phyloP scores from a whole-genome alignment of 2,329 filamentous ascomycete species.

The Huntiella abstrusa region DNA sequence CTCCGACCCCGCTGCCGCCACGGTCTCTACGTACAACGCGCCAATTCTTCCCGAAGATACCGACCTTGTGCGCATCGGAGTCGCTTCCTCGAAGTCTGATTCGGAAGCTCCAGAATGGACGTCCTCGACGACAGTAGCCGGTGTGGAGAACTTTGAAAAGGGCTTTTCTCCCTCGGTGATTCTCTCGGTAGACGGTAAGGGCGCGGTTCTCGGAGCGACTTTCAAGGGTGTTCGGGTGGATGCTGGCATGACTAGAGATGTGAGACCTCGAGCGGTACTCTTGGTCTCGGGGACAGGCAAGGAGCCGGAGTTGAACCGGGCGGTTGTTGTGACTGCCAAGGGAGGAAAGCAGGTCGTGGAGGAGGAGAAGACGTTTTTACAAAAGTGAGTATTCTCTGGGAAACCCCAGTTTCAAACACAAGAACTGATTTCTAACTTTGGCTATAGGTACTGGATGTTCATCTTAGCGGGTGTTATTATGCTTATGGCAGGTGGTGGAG shows the following conservation, averaged over 20 bases:
- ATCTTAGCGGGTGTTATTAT: conserved; percentile 35
- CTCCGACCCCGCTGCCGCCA: conserved; percentile 22
- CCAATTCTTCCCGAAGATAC: conserved; percentile 30
- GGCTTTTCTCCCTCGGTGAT: conserved; percentile 40
- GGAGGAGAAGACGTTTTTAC: conserved; percentile 45
- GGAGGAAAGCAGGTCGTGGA: conserved; percentile 36
- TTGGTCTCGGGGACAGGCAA: conserved; percentile 28
- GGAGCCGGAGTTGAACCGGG: conserved; percentile 42
- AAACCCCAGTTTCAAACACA: not conserved
- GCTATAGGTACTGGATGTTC: conserved; percentile 46
- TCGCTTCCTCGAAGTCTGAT: conserved; percentile 13
- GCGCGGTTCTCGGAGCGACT: conserved; percentile 28
- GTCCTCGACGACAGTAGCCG: conserved; percentile 35
- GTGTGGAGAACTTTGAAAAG: conserved; percentile 38
- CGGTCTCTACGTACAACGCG: conserved; percentile 35
- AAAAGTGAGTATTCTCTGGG: conserved; percentile 34
- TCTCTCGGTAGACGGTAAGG: conserved; percentile 27
- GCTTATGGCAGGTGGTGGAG: conserved; percentile 32
- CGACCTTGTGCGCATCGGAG: conserved; percentile 36
- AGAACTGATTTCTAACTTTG: conserved; percentile 1
- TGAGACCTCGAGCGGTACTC: conserved; percentile 40
- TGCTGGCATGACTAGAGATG: conserved; percentile 45
- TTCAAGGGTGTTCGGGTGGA: conserved; percentile 40
- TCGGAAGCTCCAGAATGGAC: conserved; percentile 26
- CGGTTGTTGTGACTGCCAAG: conserved; percentile 35